Evolutionary conservation across 805 yeast genomes (phyloP).

Genomic region (Ogataea pignaliae): DNA sequence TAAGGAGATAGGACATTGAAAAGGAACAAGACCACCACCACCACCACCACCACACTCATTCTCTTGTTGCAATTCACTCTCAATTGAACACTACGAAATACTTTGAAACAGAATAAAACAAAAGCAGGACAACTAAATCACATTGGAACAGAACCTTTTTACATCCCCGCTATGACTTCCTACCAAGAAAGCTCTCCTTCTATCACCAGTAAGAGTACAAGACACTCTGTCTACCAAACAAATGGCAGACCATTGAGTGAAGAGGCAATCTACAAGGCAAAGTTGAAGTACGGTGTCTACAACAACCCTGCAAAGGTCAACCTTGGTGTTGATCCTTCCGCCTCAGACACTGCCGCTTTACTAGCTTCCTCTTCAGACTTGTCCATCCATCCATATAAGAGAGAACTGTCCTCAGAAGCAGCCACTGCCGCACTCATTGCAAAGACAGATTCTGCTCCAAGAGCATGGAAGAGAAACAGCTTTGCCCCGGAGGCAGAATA

Average conservation of each 20-base stretch:
- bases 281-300: slow-evolving; percentile 63
- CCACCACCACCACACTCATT: too few species aligned
- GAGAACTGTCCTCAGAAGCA: slow-evolving; percentile 57
- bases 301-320: slow-evolving; percentile 45
- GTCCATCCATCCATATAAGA: slow-evolving; percentile 59
- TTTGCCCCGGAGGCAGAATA: slow-evolving; percentile 45
- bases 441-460: slow-evolving; percentile 41
- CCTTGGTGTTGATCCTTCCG: slow-evolving; percentile 62
- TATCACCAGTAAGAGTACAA: slow-evolving; percentile 26
- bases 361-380: slow-evolving; percentile 66
- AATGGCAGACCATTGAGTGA: slow-evolving; percentile 68
- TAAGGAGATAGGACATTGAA: too few species aligned
- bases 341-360: slow-evolving; percentile 74
- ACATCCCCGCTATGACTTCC: slow-evolving; percentile 15
- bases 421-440: slow-evolving; percentile 59
- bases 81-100: too few species aligned
- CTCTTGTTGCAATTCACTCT: too few species aligned
- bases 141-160: neutral
- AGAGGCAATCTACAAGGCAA: slow-evolving; percentile 73
- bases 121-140: too few species aligned
- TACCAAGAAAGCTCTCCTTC: slow-evolving; percentile 27
- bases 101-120: too few species aligned
- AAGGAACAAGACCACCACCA: too few species aligned
- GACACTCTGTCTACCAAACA: slow-evolving; percentile 53
- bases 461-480: slow-evolving; percentile 43